Conservation (phyloP, 306 rosid genomes). For the Quercus rubra region DNA sequence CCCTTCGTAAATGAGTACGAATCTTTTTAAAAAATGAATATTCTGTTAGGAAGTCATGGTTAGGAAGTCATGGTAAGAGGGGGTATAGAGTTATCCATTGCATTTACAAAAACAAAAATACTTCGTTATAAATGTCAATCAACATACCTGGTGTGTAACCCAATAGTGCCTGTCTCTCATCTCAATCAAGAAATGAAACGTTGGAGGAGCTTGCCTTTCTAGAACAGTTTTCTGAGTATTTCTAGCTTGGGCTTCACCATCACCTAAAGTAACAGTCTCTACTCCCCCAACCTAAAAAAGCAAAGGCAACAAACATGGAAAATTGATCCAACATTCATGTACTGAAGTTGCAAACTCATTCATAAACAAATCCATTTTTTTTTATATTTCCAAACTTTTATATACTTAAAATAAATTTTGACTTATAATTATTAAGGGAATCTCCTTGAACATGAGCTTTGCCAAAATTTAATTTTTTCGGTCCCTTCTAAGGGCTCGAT, state of each 20-base stretch:
- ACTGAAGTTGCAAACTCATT: neutral
- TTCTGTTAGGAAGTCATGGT: too few species aligned
- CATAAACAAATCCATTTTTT: slow-evolving; percentile 1
- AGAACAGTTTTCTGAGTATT: slow-evolving; percentile 59
- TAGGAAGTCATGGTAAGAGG: too few species aligned
- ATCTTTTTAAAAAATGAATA: too few species aligned
- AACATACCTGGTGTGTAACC: slow-evolving; percentile 66
- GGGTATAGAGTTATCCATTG: too few species aligned
- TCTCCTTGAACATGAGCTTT: neutral
- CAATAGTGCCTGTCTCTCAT: slow-evolving; percentile 73
- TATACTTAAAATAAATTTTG: neutral
- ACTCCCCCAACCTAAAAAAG: slow-evolving; percentile 59
- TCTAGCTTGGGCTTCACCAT: slow-evolving; percentile 61
- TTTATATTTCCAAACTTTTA: neutral
- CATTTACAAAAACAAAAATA: too few species aligned
- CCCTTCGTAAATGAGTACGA: too few species aligned
- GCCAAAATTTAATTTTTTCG: neutral
- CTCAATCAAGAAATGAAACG: slow-evolving; percentile 69
- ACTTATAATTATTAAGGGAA: neutral
- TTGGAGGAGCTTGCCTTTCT: slow-evolving; percentile 70
- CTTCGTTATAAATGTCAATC: neutral
- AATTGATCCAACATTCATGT: slow-evolving; percentile 9
- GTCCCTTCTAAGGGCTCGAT: neutral
- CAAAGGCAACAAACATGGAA: slow-evolving; percentile 20
- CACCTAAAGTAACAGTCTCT: slow-evolving; percentile 57